phyloP scores from a whole-genome alignment of 2,329 filamentous ascomycete species.

The Colletotrichum tropicale region DNA sequence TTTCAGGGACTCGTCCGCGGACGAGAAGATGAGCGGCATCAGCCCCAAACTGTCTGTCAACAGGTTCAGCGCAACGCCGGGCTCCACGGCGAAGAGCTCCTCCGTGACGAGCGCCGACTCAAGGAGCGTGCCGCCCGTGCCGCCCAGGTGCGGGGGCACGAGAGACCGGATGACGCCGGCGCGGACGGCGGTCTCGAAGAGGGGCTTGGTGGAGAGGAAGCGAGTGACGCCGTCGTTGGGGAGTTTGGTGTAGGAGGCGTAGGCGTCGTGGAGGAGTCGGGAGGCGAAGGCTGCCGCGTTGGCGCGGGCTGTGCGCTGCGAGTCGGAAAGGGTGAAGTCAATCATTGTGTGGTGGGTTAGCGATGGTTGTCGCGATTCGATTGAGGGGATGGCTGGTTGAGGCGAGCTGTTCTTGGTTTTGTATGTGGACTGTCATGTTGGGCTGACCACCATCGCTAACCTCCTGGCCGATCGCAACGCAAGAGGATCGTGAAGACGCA shows the following conservation, averaged over 20 bases:
- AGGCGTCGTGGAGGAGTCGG: not conserved
- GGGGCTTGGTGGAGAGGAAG: not conserved
- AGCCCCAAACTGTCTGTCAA: constrained; percentile 57
- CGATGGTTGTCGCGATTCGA: too few relatives aligned
- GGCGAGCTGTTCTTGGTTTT: not conserved
- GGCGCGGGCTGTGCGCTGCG: not conserved
- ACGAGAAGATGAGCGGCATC: constrained; percentile 51
- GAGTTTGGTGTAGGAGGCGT: not conserved
- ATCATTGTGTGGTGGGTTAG: not conserved
- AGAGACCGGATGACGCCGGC: constrained; percentile 44
- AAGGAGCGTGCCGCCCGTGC: constrained; percentile 45
- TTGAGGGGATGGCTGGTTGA: not conserved
- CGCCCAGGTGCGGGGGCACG: constrained; percentile 49
- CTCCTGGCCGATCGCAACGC: not conserved
- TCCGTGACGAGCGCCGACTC: constrained; percentile 57
- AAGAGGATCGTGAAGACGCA: not conserved
- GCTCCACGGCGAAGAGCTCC: constrained; percentile 57
- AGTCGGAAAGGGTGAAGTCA: not conserved
- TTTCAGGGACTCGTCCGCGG: constrained; percentile 35
- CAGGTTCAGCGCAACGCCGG: constrained; percentile 52
- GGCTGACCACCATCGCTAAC: not conserved
- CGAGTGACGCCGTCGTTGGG: not conserved
- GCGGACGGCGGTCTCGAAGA: not conserved
- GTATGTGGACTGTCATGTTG: not conserved
- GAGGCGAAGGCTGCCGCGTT: not conserved